These are phyloP conservation scores for Massariosphaeria phaeospora DNA, from an alignment of 495 filamentous ascomycete species.

Conservation along the genomic window DNA sequence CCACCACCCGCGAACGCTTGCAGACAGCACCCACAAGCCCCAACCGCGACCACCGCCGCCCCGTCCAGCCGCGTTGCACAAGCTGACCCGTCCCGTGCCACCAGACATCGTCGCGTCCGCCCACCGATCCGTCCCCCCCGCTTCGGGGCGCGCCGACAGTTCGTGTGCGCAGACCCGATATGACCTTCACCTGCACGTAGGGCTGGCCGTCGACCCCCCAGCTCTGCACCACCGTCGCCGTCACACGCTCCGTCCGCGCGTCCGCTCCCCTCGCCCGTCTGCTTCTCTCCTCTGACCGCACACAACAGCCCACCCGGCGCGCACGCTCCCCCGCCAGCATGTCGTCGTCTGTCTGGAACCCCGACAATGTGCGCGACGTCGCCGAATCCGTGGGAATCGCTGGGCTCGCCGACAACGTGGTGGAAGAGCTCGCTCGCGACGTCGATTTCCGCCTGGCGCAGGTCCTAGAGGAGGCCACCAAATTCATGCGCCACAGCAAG, in stretches of 20 bases:
- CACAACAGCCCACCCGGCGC: background rate
- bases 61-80: no score
- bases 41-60: no score
- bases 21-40: no score
- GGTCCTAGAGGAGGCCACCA: slow-evolving; percentile 85
- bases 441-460: slow-evolving; percentile 91
- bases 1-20: no score
- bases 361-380: slow-evolving; percentile 89
- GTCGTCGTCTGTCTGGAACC: slow-evolving; percentile 87
- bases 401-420: slow-evolving; percentile 71
- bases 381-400: slow-evolving; percentile 90
- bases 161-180: no score
- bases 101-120: no score
- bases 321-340: slow-evolving; percentile 24
- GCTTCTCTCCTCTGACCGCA: background rate
- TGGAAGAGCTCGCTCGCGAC: slow-evolving; percentile 80
- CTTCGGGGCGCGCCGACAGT: no score
- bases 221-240: background rate
- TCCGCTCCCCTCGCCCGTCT: background rate
- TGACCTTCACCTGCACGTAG: slow-evolving; percentile 1
- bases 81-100: no score
- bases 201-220: slow-evolving; percentile 1
- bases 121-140: no score
- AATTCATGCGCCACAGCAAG: slow-evolving; percentile 86
- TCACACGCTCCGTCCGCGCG: background rate